A percentile compares a stretch with the other conserved stretches of the same genome.
Conservation (phyloP, 768 basidiomycete genomes). For the Leccinum obscurum region DNA sequence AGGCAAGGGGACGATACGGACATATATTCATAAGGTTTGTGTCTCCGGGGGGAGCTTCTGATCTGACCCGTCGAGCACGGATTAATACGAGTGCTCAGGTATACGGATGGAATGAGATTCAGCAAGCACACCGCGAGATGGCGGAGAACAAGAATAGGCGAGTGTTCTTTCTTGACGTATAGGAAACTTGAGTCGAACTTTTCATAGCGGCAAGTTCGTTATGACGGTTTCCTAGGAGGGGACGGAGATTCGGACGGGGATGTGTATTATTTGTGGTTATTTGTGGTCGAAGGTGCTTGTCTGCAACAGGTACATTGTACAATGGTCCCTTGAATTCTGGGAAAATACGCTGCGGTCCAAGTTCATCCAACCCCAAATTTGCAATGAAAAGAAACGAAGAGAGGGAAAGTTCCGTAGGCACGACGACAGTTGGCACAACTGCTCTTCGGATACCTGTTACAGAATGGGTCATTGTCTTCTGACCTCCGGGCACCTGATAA, state of each 20-base stretch:
- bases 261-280: conserved; percentile 8
- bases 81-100: conserved; percentile 44
- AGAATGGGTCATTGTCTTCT: neutral
- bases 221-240: conserved; percentile 24
- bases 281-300: conserved; percentile 1
- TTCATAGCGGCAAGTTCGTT: conserved; percentile 35
- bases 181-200: neutral
- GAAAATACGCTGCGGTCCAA: neutral
- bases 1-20: conserved; percentile 61
- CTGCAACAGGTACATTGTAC: neutral
- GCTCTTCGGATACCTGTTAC: neutral
- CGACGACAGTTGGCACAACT: conserved; percentile 6
- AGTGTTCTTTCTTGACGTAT: conserved; percentile 17
- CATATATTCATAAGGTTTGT: conserved; percentile 76
- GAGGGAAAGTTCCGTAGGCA: conserved; percentile 6
- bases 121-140: conserved; percentile 83
- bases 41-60: conserved; percentile 12
- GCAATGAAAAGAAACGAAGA: conserved; percentile 6
- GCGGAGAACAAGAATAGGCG: conserved; percentile 63
- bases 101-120: conserved; percentile 78
- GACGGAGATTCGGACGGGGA: neutral
- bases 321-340: neutral
- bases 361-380: conserved; percentile 7
- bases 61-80: conserved; percentile 16
- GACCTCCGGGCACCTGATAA: conserved; percentile 1